Evolutionary conservation across 495 filamentous ascomycete genomes (phyloP), one percentile per base, ranked within the genome.

Genomic region (Immersiella caudata): DNA sequence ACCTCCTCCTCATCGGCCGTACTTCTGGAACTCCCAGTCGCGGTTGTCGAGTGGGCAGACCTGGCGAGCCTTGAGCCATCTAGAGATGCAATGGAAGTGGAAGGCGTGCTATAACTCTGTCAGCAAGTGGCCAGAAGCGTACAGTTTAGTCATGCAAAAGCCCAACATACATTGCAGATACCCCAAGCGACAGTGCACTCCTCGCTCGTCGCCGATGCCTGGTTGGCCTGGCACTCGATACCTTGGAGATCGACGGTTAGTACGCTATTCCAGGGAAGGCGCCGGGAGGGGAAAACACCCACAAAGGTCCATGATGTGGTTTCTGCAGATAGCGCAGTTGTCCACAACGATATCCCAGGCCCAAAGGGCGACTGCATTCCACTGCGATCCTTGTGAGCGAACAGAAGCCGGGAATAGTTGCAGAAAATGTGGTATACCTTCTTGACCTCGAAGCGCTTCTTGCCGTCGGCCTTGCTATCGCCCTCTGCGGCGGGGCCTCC

Each of bases 281-380:
- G 67, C 7, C 21, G 36, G 40, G 40, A 67, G 36, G 14, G 9
- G 20, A 24, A 18, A 9, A 25, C 21, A 78, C 88, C 68, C 85
- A 94, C 93, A 99, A 27, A 99, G 83, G 78, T 99, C 95, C 95
- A 99, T 99, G 78, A 99, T 99, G 76, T 99, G 95, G 75, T 99
- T 99, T 71, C 95, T 88, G 82, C 95, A 99, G 74, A 99, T 99
- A 67, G 95, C 95, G 78, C 95, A 99, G 84, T 99, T 99, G 82
- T 99, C 95, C 61, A 99, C 95, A 14, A 99, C 94, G 62, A 99
- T 99, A 79, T 99, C 95, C 95, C 95, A 99, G 1, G 95, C 96
- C 95, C 95, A 99, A 2, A 99, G 84, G 36, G 95, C 92, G n/a
- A 99, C 95, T 0, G 96, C 95, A 71, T 97, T 98, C 95, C 95